A percentile compares a stretch with the other conserved stretches of the same genome.
Evolutionary conservation across 768 basidiomycete species (phyloP).

Genomic region (Mycena epipterygia): DNA sequence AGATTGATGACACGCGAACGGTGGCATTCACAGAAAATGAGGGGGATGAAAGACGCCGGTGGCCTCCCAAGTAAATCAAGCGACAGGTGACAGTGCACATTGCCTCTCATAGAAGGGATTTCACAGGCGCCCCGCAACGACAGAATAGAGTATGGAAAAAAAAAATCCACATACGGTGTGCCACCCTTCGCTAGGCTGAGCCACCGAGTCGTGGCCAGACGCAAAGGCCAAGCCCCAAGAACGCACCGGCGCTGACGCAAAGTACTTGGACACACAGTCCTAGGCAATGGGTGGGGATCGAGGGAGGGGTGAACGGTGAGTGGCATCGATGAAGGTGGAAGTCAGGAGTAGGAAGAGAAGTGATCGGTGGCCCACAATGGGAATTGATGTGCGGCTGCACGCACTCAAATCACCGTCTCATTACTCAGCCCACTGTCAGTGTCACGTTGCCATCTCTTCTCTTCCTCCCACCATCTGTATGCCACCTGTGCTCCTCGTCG

Average conservation of each 20-base stretch:
- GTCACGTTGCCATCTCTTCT: background rate
- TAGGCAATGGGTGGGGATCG: background rate
- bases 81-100: background rate
- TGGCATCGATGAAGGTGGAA: background rate
- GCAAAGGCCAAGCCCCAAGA: background rate
- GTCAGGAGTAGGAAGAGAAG: background rate
- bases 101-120: background rate
- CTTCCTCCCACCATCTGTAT: constrained; percentile 2
- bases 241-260: background rate
- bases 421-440: constrained; percentile 1
- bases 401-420: background rate
- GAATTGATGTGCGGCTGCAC: background rate
- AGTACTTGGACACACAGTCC: background rate
- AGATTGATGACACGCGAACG: constrained; percentile 1
- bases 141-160: background rate
- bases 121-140: background rate
- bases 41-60: background rate
- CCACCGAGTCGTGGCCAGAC: background rate
- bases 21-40: constrained; percentile 5
- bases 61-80: constrained; percentile 2
- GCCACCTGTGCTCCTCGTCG: constrained; percentile 8
- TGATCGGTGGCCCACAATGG: background rate
- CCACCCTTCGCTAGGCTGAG: background rate
- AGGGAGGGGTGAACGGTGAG: background rate
- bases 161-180: background rate